Evolutionary conservation across 1,139 yeast genomes (phyloP), one percentile per base, ranked within the genome.

Genomic region (Lodderomyces parapsilosis): DNA sequence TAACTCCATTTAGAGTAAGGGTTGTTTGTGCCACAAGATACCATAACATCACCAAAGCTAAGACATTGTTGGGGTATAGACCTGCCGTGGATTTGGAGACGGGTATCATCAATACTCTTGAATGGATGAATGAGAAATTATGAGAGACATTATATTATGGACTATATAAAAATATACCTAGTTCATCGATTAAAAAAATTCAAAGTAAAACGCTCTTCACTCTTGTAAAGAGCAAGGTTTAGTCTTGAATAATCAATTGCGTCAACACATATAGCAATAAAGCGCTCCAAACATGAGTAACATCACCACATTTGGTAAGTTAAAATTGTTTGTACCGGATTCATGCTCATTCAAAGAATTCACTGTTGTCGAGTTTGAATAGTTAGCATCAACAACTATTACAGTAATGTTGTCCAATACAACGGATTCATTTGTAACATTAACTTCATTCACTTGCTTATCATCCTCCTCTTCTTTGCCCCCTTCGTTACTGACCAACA

Each of bases 21-120:
- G 83, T 93, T 45, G 91, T 90, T 15, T 89, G 97, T 65, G 98
- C 99, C n/a, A 81, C 80, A 50, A 84, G 99, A 63, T 94, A 93
- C 62, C 97, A 93, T 62, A 89, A 91, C 60, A 91, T 94, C 48
- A 59, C 86, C 24, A 91, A 89, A 63, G 99, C 99, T 4, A 90
- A 89, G 57, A 63, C 66, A 6, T 51, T 85, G 22, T 72, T 94
- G 47, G 96, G 86, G 0, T 94, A 94, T 62, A 68, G 71, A 49
- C 99, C 99, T 25, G 78, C 77, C 19, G 95, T 90, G 46, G 83
- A 74, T 44, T 70, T 93, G 39, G 95, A 88, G 58, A 81, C 85
- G 43, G 99, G 97, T 43, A 88, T 93, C 52, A 73, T 74, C 48
- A 76, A 77, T 50, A 90, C 97, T 2, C 72, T 90, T 44, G 88